A percentile compares a stretch with the other conserved stretches of the same genome.
phyloP scores from a whole-genome alignment of 495 filamentous ascomycete species.

The Aspergillus olivimuriae region DNA sequence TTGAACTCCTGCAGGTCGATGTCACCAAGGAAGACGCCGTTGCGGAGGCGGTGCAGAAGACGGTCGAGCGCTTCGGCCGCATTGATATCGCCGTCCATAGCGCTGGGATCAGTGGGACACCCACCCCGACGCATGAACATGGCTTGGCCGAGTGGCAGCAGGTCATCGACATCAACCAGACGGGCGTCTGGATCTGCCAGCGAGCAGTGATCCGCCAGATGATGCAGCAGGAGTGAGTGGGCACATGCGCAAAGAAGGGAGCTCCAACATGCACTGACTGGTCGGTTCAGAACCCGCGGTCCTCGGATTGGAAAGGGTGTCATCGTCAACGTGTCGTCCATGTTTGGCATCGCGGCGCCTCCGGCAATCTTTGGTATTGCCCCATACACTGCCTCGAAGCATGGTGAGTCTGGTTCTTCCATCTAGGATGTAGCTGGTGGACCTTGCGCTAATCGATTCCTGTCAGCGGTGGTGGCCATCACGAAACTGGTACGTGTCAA shows the following conservation, averaged over 20 bases:
- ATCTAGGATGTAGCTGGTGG: no score
- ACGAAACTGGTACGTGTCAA: constrained; percentile 26
- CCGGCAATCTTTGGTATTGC: constrained; percentile 16
- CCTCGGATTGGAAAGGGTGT: constrained; percentile 19
- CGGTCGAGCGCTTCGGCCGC: constrained; percentile 25
- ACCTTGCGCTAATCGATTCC: no score
- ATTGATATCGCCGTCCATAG: constrained; percentile 51
- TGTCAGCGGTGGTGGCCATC: constrained; percentile 29
- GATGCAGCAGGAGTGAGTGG: constrained; percentile 37
- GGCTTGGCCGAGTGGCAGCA: constrained; percentile 31
- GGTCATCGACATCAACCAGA: constrained; percentile 40
- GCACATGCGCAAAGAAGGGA: not conserved
- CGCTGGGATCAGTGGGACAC: constrained; percentile 25
- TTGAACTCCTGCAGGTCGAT: constrained; percentile 12
- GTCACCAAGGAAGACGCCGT: constrained; percentile 20
- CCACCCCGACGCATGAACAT: constrained; percentile 24
- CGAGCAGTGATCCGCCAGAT: constrained; percentile 43
- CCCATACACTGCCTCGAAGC: constrained; percentile 37
- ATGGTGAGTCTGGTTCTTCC: constrained; percentile 21
- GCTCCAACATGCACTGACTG: not conserved
- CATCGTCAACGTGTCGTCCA: constrained; percentile 26
- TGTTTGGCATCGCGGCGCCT: constrained; percentile 20
- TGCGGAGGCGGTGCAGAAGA: constrained; percentile 10
- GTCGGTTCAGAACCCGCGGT: constrained; percentile 9
- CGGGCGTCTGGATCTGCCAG: constrained; percentile 42